Evolutionary conservation across 2,329 filamentous ascomycete species (phyloP).

Genomic region (Eutypella sp.): DNA sequence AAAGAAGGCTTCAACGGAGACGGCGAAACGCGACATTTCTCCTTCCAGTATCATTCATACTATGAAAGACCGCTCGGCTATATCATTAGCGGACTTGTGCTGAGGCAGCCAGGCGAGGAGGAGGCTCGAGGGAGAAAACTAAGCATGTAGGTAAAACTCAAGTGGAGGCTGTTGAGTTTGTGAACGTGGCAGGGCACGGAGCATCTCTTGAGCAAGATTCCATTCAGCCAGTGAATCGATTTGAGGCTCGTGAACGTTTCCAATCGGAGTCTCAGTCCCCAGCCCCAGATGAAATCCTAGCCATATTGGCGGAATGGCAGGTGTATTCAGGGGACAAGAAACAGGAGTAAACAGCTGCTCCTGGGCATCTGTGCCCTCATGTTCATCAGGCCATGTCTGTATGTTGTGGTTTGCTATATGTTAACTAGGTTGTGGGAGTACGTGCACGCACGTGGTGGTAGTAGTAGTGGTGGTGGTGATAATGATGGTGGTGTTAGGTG

Average conservation of each 20-base stretch:
- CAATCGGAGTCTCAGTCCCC: no score
- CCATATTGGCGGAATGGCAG: background rate
- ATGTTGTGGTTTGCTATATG: background rate
- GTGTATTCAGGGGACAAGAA: no score
- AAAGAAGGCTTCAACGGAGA: background rate
- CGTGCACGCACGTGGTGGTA: no score
- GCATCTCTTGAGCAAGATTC: background rate
- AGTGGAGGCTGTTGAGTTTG: background rate
- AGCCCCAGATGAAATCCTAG: background rate
- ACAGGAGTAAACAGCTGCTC: no score
- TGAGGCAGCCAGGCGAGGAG: background rate
- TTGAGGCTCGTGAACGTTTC: background rate
- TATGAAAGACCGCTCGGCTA: no score
- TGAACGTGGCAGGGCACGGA: background rate
- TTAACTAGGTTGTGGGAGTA: no score
- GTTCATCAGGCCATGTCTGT: no score
- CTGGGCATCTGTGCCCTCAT: no score
- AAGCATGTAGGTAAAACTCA: background rate
- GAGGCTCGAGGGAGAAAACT: no score
- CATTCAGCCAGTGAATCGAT: background rate
- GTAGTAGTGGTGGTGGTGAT: no score
- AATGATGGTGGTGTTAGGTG: background rate
- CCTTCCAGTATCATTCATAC: no score
- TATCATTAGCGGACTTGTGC: background rate
- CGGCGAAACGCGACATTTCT: background rate